These are phyloP conservation scores for Scenedesmus sp. DNA, from an alignment of 163 green algal genomes.

Conservation along the genomic window DNA sequence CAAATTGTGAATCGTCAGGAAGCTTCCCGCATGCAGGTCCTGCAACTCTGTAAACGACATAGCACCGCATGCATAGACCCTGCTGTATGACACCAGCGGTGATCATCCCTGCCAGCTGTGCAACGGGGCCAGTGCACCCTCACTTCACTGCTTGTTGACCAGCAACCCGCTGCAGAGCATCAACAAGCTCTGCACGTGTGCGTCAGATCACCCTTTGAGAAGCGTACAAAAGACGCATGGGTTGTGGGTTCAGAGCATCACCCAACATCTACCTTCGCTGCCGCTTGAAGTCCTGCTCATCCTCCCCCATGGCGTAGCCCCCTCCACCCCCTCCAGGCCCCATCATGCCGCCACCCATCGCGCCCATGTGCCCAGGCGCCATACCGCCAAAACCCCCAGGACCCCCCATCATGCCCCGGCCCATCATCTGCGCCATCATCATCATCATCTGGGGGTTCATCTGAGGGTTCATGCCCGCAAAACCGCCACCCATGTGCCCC, in stretches of 20 bases:
- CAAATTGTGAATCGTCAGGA: no score
- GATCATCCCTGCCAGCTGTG: no score
- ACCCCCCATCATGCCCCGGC: conserved; percentile 16
- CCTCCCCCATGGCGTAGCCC: conserved; percentile 6
- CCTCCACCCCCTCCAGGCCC: not conserved
- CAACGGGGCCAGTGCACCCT: no score
- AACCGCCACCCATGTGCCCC: conserved; percentile 13
- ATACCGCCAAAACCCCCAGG: conserved; percentile 6
- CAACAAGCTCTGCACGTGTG: no score
- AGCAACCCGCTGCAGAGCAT: no score
- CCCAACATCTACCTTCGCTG: conserved; percentile 1
- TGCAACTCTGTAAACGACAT: no score
- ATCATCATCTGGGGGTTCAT: conserved; percentile 52
- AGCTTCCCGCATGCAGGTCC: no score
- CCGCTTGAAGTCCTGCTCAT: conserved; percentile 52
- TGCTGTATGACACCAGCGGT: no score
- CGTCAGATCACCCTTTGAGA: no score
- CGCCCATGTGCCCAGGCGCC: not conserved
- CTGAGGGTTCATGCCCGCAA: not conserved
- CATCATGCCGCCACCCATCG: conserved; percentile 28
- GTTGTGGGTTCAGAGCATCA: not conserved
- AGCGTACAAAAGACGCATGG: no score
- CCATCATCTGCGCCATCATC: conserved; percentile 57
- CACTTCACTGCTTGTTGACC: no score
- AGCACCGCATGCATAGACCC: no score